phyloP scores from a whole-genome alignment of 1,284 basidiomycete genomes.

The Papiliotrema terrestris region DNA sequence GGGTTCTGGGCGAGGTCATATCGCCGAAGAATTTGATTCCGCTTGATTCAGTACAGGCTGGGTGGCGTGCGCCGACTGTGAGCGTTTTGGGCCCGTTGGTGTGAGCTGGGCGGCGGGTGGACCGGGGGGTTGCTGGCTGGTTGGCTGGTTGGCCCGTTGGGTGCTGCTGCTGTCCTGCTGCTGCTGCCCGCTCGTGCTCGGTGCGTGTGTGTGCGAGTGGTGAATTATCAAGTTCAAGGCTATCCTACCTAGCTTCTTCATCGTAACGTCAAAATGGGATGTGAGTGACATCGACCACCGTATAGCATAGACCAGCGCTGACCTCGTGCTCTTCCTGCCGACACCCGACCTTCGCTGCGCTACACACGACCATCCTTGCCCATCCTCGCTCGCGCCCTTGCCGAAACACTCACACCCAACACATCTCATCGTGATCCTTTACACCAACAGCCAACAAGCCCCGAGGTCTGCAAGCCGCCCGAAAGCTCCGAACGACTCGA shows the following conservation, averaged over 20 bases:
- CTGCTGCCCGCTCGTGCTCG: not conserved
- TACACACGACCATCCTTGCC: not conserved
- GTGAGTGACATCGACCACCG: constrained; percentile 28
- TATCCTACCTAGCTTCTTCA: constrained; percentile 7
- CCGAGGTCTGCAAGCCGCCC: constrained; percentile 97
- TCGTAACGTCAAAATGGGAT: constrained; percentile 42
- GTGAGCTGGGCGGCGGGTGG: too few species aligned
- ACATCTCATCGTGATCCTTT: not conserved
- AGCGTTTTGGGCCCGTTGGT: too few species aligned
- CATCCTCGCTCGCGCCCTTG: not conserved
- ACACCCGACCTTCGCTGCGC: not conserved
- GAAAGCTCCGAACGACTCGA: constrained; percentile 93
- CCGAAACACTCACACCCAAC: not conserved
- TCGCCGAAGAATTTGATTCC: too few species aligned
- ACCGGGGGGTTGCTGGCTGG: too few species aligned
- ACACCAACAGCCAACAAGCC: constrained; percentile 75
- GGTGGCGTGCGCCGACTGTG: too few species aligned
- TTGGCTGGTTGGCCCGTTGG: too few species aligned
- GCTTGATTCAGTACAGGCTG: too few species aligned
- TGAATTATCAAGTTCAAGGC: constrained; percentile 19
- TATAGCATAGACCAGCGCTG: not conserved
- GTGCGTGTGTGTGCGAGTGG: not conserved
- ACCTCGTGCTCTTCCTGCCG: not conserved
- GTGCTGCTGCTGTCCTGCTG: constrained; percentile 10
- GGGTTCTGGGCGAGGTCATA: too few species aligned